phyloP scores from a whole-genome alignment of 2,329 filamentous ascomycete species.

The Ascochyta fabae region DNA sequence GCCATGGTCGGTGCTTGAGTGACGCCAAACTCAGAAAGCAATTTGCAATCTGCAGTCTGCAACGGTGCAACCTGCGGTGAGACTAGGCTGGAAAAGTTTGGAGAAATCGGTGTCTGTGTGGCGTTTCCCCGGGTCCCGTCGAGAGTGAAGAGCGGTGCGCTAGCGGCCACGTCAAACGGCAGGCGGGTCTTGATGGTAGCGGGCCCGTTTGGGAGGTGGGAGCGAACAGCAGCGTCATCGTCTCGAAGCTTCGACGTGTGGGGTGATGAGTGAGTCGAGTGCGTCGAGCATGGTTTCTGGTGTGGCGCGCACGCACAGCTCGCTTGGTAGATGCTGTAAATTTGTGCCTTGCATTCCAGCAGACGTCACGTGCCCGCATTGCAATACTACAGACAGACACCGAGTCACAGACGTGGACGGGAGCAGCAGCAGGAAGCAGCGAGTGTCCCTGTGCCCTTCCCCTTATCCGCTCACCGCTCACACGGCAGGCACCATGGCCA shows the following conservation, averaged over 20 bases:
- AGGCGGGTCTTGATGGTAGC: constrained; percentile 30
- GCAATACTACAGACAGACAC: background rate
- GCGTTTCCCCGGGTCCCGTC: constrained; percentile 26
- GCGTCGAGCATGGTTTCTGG: constrained; percentile 7
- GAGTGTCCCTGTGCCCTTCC: too few species aligned
- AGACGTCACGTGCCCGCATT: background rate
- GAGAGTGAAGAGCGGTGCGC: constrained; percentile 28
- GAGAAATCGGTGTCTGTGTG: constrained; percentile 21
- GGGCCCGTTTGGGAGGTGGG: constrained; percentile 8
- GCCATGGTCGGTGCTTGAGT: constrained; percentile 29
- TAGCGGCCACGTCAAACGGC: constrained; percentile 38
- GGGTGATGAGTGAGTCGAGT: background rate
- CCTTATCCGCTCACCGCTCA: constrained; percentile 13
- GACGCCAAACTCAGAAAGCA: constrained; percentile 14
- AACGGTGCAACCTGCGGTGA: constrained; percentile 20
- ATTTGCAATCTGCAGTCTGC: background rate
- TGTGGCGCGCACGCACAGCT: constrained; percentile 20
- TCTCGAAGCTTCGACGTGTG: constrained; percentile 13
- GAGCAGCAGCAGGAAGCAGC: too few species aligned
- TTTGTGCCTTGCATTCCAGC: constrained; percentile 6
- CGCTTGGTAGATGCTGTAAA: constrained; percentile 2
- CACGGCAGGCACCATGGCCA: constrained; percentile 3
- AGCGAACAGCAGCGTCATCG: constrained; percentile 9
- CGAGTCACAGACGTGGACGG: background rate
- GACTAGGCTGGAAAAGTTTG: constrained; percentile 26